Evolutionary conservation across 108 stramenopile genomes (phyloP).

Genomic region (Nitzschia palea): DNA sequence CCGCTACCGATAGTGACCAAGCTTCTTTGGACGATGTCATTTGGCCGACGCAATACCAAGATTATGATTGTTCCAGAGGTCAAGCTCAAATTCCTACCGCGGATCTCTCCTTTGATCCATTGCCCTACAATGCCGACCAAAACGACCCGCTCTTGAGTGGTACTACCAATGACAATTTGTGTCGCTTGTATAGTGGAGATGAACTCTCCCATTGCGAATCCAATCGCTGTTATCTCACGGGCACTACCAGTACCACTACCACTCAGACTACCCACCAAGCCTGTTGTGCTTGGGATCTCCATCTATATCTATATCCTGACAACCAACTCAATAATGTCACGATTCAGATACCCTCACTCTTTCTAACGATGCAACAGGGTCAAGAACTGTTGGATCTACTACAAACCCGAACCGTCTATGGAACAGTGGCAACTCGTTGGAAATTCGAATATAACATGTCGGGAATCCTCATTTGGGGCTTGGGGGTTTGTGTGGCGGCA

Average conservation of each 20-base stretch:
- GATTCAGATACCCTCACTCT: conserved; percentile 57
- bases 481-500: conserved; percentile 67
- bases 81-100: conserved; percentile 48
- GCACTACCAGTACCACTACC: conserved; percentile 26
- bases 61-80: conserved; percentile 80
- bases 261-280: conserved; percentile 26
- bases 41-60: conserved; percentile 37
- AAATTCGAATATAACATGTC: conserved; percentile 59
- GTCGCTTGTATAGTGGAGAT: conserved; percentile 33
- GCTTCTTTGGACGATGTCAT: conserved; percentile 29
- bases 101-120: conserved; percentile 44
- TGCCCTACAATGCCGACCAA: conserved; percentile 49
- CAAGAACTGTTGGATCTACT: conserved; percentile 28
- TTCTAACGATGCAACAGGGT: conserved; percentile 73
- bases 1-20: neutral
- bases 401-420: neutral
- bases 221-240: conserved; percentile 74
- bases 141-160: conserved; percentile 68
- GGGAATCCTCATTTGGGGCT: conserved; percentile 60
- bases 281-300: conserved; percentile 91
- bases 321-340: conserved; percentile 27
- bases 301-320: conserved; percentile 51
- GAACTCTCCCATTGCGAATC: conserved; percentile 52
- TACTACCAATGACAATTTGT: conserved; percentile 51
- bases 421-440: conserved; percentile 25